Conservation (phyloP, 176 grass and related monocot genomes). For the Oryza longistaminata region DNA sequence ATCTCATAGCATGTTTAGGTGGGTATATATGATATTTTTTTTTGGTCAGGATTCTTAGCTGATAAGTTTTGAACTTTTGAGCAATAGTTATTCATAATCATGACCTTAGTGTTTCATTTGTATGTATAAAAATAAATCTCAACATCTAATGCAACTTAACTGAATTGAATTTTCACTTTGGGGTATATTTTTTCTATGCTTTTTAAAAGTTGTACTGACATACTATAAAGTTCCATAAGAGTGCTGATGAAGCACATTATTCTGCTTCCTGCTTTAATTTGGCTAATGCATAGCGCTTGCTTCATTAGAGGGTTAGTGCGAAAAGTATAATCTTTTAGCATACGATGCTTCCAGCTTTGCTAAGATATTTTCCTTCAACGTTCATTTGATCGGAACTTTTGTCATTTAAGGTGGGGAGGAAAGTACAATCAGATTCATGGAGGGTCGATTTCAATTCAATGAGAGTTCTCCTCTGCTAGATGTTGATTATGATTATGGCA, state of each 20-base stretch:
- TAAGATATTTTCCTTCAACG: conserved; percentile 18
- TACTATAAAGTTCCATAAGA: background rate
- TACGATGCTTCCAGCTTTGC: background rate
- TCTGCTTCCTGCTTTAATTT: conserved; percentile 19
- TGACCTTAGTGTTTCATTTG: background rate
- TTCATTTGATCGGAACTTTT: conserved; percentile 23
- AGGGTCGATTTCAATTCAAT: conserved; percentile 55
- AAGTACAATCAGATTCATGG: conserved; percentile 95
- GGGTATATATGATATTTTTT: conserved; percentile 38
- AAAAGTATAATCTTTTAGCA: conserved; percentile 5
- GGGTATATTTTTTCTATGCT: background rate
- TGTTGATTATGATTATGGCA: conserved; percentile 76
- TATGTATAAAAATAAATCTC: background rate
- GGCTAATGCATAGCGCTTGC: background rate
- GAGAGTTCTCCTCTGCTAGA: conserved; percentile 82
- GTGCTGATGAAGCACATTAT: conserved; percentile 14
- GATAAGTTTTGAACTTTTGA: background rate
- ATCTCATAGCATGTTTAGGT: conserved; percentile 99
- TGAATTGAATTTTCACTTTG: background rate
- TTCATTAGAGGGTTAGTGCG: conserved; percentile 11
- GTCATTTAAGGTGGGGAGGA: conserved; percentile 76
- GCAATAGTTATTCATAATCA: conserved; percentile 11
- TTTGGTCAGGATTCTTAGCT: background rate
- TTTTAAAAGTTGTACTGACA: background rate
- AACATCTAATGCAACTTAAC: conserved; percentile 9